Conservation (phyloP, 805 yeast species). For the Dipodascopsis uninucleata region DNA sequence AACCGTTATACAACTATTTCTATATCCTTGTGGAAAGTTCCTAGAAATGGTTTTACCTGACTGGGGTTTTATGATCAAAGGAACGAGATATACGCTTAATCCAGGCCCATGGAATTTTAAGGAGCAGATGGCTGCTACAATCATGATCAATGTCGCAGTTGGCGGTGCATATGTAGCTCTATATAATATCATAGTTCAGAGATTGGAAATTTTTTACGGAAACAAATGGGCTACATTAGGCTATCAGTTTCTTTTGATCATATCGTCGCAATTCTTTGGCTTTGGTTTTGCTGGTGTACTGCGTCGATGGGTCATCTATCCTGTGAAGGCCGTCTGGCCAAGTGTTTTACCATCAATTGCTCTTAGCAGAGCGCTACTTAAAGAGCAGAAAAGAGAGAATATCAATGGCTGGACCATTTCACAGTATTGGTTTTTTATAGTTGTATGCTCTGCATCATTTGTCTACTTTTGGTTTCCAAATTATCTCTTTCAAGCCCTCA, state of each 20-base stretch:
- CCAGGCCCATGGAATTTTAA: conserved; percentile 60
- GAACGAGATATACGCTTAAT: conserved; percentile 41
- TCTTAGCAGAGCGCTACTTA: conserved; percentile 5
- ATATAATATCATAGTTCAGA: conserved; percentile 37
- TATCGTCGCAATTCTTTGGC: conserved; percentile 61
- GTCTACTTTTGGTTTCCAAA: conserved; percentile 60
- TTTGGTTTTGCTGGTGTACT: conserved; percentile 63
- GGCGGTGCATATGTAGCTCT: conserved; percentile 20
- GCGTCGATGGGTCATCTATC: conserved; percentile 56
- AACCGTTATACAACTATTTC: conserved; percentile 54
- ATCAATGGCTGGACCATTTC: conserved; percentile 61
- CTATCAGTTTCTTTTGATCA: conserved; percentile 48
- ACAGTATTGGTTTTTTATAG: conserved; percentile 46
- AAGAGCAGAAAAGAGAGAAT: conserved; percentile 33
- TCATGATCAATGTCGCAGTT: conserved; percentile 30
- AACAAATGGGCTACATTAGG: conserved; percentile 40
- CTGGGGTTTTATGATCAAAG: conserved; percentile 40
- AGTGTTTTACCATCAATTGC: conserved; percentile 33
- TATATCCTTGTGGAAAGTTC: conserved; percentile 56
- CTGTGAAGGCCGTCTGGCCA: conserved; percentile 72
- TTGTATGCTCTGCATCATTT: conserved; percentile 41
- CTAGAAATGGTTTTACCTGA: conserved; percentile 45
- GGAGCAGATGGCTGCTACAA: conserved; percentile 60
- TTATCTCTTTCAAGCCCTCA: conserved; percentile 53
- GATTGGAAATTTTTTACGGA: conserved; percentile 35